These are phyloP conservation scores for Sphaerulina vaccinii DNA, from an alignment of 2,329 filamentous ascomycete genomes.

Conservation along the genomic window DNA sequence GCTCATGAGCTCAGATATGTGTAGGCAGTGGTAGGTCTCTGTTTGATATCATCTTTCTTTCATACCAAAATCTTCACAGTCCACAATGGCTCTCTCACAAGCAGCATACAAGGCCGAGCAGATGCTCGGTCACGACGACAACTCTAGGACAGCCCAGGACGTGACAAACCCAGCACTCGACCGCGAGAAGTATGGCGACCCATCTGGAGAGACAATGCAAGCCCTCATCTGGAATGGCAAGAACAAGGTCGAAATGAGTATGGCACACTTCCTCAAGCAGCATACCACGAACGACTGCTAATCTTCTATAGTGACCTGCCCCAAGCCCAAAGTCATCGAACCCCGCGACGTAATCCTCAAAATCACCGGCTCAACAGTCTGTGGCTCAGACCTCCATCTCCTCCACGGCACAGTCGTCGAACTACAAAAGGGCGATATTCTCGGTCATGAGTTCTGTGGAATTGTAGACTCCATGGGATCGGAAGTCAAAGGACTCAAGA, in stretches of 20 bases:
- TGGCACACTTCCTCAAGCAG: constrained; percentile 12
- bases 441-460: constrained; percentile 55
- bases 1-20: background rate
- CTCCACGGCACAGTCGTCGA: constrained; percentile 51
- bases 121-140: constrained; percentile 64
- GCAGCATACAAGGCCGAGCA: constrained; percentile 68
- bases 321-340: constrained; percentile 71
- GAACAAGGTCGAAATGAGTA: constrained; percentile 65
- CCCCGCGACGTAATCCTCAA: constrained; percentile 75
- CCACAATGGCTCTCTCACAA: constrained; percentile 54
- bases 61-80: background rate
- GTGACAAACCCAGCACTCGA: constrained; percentile 62
- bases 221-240: constrained; percentile 81
- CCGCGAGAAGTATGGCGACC: constrained; percentile 51
- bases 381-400: constrained; percentile 61
- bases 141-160: constrained; percentile 66
- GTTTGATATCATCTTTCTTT: background rate
- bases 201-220: constrained; percentile 62
- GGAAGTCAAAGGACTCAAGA: constrained; percentile 45
- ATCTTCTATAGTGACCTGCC: constrained; percentile 52
- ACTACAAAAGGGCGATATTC: constrained; percentile 52
- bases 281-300: constrained; percentile 8
- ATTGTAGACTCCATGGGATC: constrained; percentile 49
- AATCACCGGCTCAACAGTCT: constrained; percentile 66
- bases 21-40: background rate